Conservation (phyloP, 768 basidiomycete species). For the Tricholoma bakamatsutake region DNA sequence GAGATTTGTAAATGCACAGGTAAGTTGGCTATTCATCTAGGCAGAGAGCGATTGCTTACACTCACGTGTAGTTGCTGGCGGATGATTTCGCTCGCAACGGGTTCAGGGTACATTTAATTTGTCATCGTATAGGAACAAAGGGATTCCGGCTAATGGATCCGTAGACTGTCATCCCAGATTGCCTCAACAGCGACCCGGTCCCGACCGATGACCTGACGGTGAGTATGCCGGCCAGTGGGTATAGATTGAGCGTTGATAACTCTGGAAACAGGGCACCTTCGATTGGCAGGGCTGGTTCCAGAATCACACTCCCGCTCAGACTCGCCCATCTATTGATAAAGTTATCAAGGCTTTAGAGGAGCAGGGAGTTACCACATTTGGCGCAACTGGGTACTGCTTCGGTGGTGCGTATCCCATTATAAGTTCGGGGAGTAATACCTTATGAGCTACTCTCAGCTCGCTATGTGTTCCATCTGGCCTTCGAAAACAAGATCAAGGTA, state of each 20-base stretch:
- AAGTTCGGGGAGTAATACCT: too few species aligned
- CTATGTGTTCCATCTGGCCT: constrained; percentile 57
- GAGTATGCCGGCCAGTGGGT: neutral
- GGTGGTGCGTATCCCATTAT: constrained; percentile 36
- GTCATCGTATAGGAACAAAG: neutral
- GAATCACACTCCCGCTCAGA: constrained; percentile 32
- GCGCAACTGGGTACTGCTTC: constrained; percentile 64
- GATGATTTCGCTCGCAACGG: neutral
- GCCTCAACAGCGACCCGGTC: neutral
- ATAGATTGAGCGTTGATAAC: too few species aligned
- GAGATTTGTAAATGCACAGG: constrained; percentile 39
- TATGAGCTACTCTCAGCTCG: constrained; percentile 28
- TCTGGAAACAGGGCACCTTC: constrained; percentile 14
- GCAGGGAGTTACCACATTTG: constrained; percentile 52
- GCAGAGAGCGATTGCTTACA: too few species aligned
- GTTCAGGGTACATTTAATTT: neutral
- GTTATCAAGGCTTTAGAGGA: constrained; percentile 38
- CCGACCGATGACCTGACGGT: neutral
- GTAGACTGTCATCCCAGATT: too few species aligned
- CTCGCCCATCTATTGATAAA: constrained; percentile 47
- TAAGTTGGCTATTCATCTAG: constrained; percentile 14
- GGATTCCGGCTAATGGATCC: too few species aligned
- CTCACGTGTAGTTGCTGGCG: neutral
- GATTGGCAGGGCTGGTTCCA: constrained; percentile 34
- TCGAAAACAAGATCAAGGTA: constrained; percentile 45